These are phyloP conservation scores for Neoarthrinium moseri DNA, from an alignment of 2,329 filamentous ascomycete species.

Conservation along the genomic window DNA sequence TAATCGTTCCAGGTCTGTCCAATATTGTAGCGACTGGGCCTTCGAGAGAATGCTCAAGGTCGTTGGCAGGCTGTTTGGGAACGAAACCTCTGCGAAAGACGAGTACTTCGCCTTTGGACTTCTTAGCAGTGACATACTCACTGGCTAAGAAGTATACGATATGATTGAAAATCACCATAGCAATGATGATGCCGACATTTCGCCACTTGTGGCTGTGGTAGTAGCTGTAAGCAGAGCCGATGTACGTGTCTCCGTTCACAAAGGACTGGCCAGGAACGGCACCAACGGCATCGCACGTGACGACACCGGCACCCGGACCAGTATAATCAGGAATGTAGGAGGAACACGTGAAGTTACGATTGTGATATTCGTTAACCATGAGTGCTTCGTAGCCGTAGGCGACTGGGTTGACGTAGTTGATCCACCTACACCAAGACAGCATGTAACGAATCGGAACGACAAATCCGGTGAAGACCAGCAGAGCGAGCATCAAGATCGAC, in stretches of 20 bases:
- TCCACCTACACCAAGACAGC: conserved; percentile 44
- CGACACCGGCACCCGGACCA: conserved; percentile 49
- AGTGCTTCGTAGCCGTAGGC: conserved; percentile 78
- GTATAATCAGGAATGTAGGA: conserved; percentile 39
- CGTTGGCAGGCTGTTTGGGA: background rate
- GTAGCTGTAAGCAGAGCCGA: conserved; percentile 56
- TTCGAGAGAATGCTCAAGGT: background rate
- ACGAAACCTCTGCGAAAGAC: conserved; percentile 69
- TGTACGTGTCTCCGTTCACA: conserved; percentile 60
- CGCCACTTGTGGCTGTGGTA: conserved; percentile 59
- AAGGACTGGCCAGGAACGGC: conserved; percentile 47
- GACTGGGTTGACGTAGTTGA: conserved; percentile 74
- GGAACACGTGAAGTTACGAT: conserved; percentile 56
- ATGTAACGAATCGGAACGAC: conserved; percentile 62
- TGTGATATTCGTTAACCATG: conserved; percentile 80
- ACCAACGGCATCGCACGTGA: conserved; percentile 57
- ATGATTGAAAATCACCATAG: conserved; percentile 62
- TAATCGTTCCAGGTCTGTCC: background rate
- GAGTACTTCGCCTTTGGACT: conserved; percentile 75
- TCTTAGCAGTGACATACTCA: conserved; percentile 64
- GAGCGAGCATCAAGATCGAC: conserved; percentile 58
- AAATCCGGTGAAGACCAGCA: conserved; percentile 69
- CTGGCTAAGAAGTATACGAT: conserved; percentile 61
- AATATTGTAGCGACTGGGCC: background rate
- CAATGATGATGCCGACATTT: conserved; percentile 62